These are phyloP conservation scores for Ballota nigra DNA, from an alignment of 257 asterid genomes.

Conservation along the genomic window DNA sequence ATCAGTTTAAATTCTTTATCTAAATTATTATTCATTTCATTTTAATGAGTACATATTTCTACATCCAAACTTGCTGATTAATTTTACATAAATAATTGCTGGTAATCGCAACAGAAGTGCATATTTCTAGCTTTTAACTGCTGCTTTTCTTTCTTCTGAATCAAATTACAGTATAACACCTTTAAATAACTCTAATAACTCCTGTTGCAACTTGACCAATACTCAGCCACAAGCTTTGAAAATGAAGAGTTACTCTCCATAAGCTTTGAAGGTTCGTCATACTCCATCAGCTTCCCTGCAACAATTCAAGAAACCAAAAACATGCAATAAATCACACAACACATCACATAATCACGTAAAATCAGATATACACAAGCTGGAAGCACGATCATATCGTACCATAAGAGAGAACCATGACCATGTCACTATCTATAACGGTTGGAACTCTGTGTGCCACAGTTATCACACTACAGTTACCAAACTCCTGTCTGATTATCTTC, in stretches of 20 bases:
- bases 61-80: background rate
- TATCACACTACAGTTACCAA: conserved; percentile 59
- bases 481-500: conserved; percentile 67
- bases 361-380: background rate
- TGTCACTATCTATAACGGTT: conserved; percentile 76
- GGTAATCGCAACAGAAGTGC: no score
- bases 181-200: background rate
- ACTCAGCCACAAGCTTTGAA: conserved; percentile 72
- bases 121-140: background rate
- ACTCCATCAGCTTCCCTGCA: conserved; percentile 55
- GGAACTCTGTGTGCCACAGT: conserved; percentile 90
- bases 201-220: conserved; percentile 67
- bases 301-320: background rate
- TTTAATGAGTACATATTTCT: background rate
- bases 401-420: conserved; percentile 72
- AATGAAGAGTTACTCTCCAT: conserved; percentile 56
- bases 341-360: no score
- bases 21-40: background rate
- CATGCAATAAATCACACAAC: no score
- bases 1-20: no score
- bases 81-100: background rate
- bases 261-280: conserved; percentile 71
- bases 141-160: background rate
- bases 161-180: background rate
- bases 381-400: conserved; percentile 35